These are phyloP conservation scores for Ascochyta lentis DNA, from an alignment of 2,329 filamentous ascomycete species.

Conservation along the genomic window DNA sequence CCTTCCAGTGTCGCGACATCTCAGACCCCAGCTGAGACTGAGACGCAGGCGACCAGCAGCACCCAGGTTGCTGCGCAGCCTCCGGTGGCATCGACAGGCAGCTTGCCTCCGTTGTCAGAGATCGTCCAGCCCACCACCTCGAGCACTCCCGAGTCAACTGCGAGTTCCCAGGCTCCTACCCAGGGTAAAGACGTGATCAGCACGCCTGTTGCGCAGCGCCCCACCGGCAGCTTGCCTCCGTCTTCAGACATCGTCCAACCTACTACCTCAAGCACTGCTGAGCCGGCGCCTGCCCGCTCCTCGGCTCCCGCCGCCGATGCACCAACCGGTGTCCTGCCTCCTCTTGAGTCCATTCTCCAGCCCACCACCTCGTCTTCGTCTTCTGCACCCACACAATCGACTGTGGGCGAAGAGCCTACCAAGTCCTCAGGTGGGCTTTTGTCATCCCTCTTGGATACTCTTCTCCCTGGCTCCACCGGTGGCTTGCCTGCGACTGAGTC, in stretches of 20 bases:
- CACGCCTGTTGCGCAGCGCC: constrained; percentile 3
- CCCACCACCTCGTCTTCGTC: constrained; percentile 8
- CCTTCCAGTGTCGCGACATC: not conserved
- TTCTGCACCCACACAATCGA: constrained; percentile 25
- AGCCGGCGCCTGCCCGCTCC: constrained; percentile 8
- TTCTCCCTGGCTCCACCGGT: constrained; percentile 19
- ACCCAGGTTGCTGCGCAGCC: not conserved
- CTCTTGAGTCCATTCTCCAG: not conserved
- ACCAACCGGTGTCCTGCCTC: constrained; percentile 6
- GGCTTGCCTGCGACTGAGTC: constrained; percentile 9
- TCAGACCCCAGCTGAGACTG: not conserved
- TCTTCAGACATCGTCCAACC: constrained; percentile 19
- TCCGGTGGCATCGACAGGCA: constrained; percentile 18
- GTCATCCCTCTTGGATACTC: constrained; percentile 6
- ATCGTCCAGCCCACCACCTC: constrained; percentile 3
- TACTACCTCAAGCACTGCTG: constrained; percentile 13
- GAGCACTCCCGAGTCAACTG: not conserved
- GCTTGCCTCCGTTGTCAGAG: constrained; percentile 8
- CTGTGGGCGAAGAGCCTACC: constrained; percentile 3
- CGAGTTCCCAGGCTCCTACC: constrained; percentile 4
- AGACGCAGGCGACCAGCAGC: not conserved
- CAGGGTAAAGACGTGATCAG: constrained; percentile 4
- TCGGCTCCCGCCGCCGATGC: not conserved
- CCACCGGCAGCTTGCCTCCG: constrained; percentile 24
- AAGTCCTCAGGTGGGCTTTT: constrained; percentile 14